Evolutionary conservation across 305 asterid species (phyloP).

Genomic region (Striga hermonthica): DNA sequence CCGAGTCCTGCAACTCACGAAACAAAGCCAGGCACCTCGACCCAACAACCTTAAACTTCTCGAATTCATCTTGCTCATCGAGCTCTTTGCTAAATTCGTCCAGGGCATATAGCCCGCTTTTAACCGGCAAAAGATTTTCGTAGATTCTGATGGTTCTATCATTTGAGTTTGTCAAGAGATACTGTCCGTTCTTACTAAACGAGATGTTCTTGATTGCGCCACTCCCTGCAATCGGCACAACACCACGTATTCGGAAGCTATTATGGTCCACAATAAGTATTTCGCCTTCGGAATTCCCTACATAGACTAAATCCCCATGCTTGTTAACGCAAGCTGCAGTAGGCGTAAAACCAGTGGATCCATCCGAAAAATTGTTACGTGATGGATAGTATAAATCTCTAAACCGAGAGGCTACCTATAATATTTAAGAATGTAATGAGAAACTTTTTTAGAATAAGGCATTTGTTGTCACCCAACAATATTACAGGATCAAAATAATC

Average conservation of each 20-base stretch:
- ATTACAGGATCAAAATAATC: too few relatives aligned
- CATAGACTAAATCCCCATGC: conserved; percentile 67
- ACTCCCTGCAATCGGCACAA: conserved; percentile 58
- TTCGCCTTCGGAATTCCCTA: conserved; percentile 82
- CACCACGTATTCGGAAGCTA: conserved; percentile 45
- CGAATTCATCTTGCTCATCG: conserved; percentile 49
- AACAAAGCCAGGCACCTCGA: conserved; percentile 50
- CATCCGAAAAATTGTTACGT: conserved; percentile 67
- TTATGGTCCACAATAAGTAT: conserved; percentile 63
- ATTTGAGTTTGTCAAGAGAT: conserved; percentile 72
- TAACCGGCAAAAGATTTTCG: conserved; percentile 66
- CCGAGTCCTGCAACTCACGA: conserved; percentile 74
- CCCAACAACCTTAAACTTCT: conserved; percentile 64
- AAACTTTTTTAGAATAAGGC: too few relatives aligned
- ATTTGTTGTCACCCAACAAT: too few relatives aligned
- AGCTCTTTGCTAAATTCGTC: conserved; percentile 33
- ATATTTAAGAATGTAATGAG: too few relatives aligned
- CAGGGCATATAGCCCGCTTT: conserved; percentile 46
- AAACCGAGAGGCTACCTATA: too few relatives aligned
- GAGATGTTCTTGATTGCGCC: conserved; percentile 67
- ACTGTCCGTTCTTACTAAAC: conserved; percentile 69
- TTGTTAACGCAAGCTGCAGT: conserved; percentile 82
- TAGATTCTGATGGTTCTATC: conserved; percentile 69
- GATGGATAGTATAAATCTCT: too few relatives aligned
- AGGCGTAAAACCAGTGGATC: conserved; percentile 68